These are phyloP conservation scores for Brasilioporus rufonigricans DNA, from an alignment of 768 basidiomycete species.

Conservation along the genomic window DNA sequence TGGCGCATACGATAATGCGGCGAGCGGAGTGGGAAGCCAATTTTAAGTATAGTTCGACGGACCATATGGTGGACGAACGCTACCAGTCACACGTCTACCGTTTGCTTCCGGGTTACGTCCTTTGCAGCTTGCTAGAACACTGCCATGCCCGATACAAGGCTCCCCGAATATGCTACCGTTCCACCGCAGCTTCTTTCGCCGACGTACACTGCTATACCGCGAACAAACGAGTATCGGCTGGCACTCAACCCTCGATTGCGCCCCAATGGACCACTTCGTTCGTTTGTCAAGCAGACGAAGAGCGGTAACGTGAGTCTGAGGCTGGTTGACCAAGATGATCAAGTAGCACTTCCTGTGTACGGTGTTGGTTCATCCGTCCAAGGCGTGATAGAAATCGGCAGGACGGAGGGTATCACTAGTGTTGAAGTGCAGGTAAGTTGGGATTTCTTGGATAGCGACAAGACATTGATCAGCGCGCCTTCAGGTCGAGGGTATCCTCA, in stretches of 20 bases:
- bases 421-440: constrained; percentile 61
- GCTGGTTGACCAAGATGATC: constrained; percentile 51
- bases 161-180: constrained; percentile 48
- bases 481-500: constrained; percentile 61
- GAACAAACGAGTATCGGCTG: constrained; percentile 50
- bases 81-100: constrained; percentile 23
- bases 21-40: constrained; percentile 33
- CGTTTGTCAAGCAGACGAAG: constrained; percentile 60
- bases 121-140: constrained; percentile 20
- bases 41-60: constrained; percentile 32
- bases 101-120: not conserved
- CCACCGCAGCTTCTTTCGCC: constrained; percentile 39
- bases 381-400: constrained; percentile 54
- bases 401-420: constrained; percentile 52
- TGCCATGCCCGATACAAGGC: constrained; percentile 54
- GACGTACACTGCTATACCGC: constrained; percentile 56
- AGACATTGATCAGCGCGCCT: not conserved
- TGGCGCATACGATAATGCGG: constrained; percentile 12
- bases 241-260: constrained; percentile 42
- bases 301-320: constrained; percentile 51
- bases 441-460: not conserved
- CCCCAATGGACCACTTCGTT: constrained; percentile 39
- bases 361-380: constrained; percentile 49
- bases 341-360: constrained; percentile 54
- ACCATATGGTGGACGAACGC: constrained; percentile 28